Base-by-base conservation (phyloP, 108 stramenopile species). In the Hondaea fermentalgiana region DNA sequence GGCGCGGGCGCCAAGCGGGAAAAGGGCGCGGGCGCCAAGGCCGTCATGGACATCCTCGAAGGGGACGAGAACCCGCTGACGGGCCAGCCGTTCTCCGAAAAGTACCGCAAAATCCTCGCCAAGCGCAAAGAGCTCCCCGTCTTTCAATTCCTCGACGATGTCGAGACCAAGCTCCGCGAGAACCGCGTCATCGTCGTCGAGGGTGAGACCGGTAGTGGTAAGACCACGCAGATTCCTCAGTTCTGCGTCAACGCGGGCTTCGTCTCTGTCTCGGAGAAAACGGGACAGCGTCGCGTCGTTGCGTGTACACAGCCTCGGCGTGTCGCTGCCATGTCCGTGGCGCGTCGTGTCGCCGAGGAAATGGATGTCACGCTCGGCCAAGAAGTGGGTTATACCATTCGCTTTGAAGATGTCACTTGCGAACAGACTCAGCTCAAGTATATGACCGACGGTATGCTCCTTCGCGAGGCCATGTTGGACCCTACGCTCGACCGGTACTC, bases 241-340 rank as follows among this genome's bases (percentile, higher is more conserved):
- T 98, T 97, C 89, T 90, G 98, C 21, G 93, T 99, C 60, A 90
- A 96, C 88, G 95, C 95, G 21, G 97, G 96, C 59, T 95, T 91
- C 87, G 90, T 90, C 44, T 19, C 19, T 42, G 35, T 35, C 45
- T 21, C 96, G 72, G 94, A 95, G 87, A 88, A 29, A 2, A 93
- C 90, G 29, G 95, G 95, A 8, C 72, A 91, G 76, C 92, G 91
- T 53, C 59, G 88, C 8, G 72, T 51, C 5, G 96, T 99, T 57
- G 97, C 96, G n/a, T 99, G 99, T 88, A 99, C 99, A 17, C 99
- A 99, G 93, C 99, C 99, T 5, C 94, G 99, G 53, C 94, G 99
- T 64, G 98, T 99, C 72, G 99, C 99, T 8, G 99, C 99, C 45
- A 99, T 98, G 72, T 95, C 94, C 89, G 98, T 99, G 87, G 99